Conservation (phyloP, 257 asterid genomes). For the Echium plantagineum region DNA sequence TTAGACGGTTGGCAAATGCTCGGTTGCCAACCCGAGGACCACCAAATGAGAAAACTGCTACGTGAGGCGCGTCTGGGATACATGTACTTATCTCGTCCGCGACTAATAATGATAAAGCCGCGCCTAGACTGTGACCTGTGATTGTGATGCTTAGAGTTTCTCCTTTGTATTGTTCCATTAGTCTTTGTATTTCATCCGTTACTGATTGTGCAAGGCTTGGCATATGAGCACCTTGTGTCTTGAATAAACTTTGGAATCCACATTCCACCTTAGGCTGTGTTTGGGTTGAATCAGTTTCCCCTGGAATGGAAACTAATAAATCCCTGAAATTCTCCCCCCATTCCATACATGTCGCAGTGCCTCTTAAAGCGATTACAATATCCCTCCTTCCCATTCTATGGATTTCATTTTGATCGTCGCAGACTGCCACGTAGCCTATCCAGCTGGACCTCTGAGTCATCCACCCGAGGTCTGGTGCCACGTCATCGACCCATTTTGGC, state of each 20-base stretch:
- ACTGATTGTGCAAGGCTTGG: conserved; percentile 68
- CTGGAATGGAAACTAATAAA: conserved; percentile 37
- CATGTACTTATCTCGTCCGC: conserved; percentile 57
- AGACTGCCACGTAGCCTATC: conserved; percentile 83
- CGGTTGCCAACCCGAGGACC: conserved; percentile 88
- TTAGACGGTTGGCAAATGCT: conserved; percentile 37
- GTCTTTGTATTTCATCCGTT: conserved; percentile 42
- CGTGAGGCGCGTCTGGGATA: conserved; percentile 38
- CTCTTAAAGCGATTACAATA: conserved; percentile 72
- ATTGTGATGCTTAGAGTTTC: conserved; percentile 73
- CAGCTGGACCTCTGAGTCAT: conserved; percentile 90
- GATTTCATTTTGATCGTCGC: conserved; percentile 60
- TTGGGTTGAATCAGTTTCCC: background rate
- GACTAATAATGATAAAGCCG: conserved; percentile 64
- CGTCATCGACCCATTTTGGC: conserved; percentile 71
- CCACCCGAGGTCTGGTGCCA: conserved; percentile 93
- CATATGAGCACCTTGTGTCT: conserved; percentile 55
- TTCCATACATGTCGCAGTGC: conserved; percentile 91
- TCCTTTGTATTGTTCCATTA: conserved; percentile 59
- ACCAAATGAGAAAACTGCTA: conserved; percentile 76
- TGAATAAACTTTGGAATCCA: conserved; percentile 54
- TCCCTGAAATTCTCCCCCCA: conserved; percentile 78
- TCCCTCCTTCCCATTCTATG: conserved; percentile 87
- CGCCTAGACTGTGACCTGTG: conserved; percentile 88
- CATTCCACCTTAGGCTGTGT: conserved; percentile 45